These are phyloP conservation scores for Suhomyces emberorum DNA, from an alignment of 805 yeast genomes.

Conservation along the genomic window DNA sequence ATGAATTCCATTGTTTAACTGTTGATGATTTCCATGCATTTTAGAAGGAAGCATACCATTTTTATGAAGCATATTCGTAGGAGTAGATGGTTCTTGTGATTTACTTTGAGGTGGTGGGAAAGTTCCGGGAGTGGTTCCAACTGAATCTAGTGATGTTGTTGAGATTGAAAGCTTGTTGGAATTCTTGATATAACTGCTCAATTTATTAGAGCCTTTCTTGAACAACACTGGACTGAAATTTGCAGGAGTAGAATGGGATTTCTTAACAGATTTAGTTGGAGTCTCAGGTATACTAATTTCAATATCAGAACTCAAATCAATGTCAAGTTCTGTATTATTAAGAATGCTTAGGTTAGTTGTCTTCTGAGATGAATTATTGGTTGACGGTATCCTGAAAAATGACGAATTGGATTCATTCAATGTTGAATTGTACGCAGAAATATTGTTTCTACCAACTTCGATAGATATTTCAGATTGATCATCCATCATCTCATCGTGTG, in stretches of 20 bases:
- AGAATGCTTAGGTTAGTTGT: slow-evolving; percentile 5
- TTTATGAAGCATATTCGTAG: slow-evolving; percentile 11
- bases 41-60: slow-evolving; percentile 6
- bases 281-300: slow-evolving; percentile 32
- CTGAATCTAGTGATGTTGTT: slow-evolving; percentile 3
- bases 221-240: slow-evolving; percentile 23
- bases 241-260: slow-evolving; percentile 27
- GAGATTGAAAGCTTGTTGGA: slow-evolving; percentile 6
- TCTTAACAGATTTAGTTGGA: slow-evolving; percentile 34
- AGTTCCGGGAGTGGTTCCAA: slow-evolving; percentile 1
- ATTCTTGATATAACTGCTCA: slow-evolving; percentile 5
- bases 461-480: slow-evolving; percentile 30
- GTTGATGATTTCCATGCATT: slow-evolving; percentile 6
- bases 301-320: slow-evolving; percentile 17
- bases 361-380: slow-evolving; percentile 12
- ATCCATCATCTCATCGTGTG: slow-evolving; percentile 17
- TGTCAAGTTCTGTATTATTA: slow-evolving; percentile 16
- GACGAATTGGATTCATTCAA: slow-evolving; percentile 32
- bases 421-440: slow-evolving; percentile 16
- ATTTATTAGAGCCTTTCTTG: slow-evolving; percentile 6
- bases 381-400: slow-evolving; percentile 28
- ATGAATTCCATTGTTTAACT: slow-evolving; percentile 1
- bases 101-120: slow-evolving; percentile 5
- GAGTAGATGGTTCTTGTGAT: slow-evolving; percentile 16
- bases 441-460: slow-evolving; percentile 37